phyloP scores from a whole-genome alignment of 108 stramenopile genomes.

The Phaeodactylum tricornutum region DNA sequence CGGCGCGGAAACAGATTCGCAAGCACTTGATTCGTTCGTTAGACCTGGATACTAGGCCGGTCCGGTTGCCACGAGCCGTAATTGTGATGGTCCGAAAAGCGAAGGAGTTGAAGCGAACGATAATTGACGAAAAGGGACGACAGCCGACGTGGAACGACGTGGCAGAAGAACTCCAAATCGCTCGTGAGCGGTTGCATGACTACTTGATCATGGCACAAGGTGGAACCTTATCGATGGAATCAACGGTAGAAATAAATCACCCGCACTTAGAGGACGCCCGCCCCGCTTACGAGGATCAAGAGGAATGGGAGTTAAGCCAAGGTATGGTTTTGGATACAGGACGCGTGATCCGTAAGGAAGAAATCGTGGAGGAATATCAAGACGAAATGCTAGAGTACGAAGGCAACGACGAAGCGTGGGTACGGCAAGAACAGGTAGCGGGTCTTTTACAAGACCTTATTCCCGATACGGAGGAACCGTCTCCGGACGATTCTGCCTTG shows the following conservation, averaged over 20 bases:
- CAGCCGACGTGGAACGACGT: neutral
- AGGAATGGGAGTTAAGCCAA: constrained; percentile 27
- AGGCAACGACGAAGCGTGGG: constrained; percentile 39
- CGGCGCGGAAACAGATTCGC: constrained; percentile 6
- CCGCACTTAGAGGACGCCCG: constrained; percentile 19
- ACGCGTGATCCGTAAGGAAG: constrained; percentile 9
- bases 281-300: constrained; percentile 17
- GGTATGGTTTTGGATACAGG: constrained; percentile 14
- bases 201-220: neutral
- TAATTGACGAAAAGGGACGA: neutral
- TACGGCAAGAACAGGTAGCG: constrained; percentile 35
- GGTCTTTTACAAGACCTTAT: constrained; percentile 37
- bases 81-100: neutral
- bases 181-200: constrained; percentile 1
- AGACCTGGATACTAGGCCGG: constrained; percentile 2
- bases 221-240: constrained; percentile 22
- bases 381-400: constrained; percentile 26
- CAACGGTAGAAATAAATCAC: constrained; percentile 23
- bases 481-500: constrained; percentile 33
- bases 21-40: constrained; percentile 1
- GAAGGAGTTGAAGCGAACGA: neutral
- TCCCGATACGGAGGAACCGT: constrained; percentile 21
- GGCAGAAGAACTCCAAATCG: neutral
- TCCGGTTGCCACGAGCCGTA: constrained; percentile 1
- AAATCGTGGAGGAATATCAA: constrained; percentile 18